Conservation (phyloP, 176 grass and related monocot genomes). For the Oryza longistaminata region DNA sequence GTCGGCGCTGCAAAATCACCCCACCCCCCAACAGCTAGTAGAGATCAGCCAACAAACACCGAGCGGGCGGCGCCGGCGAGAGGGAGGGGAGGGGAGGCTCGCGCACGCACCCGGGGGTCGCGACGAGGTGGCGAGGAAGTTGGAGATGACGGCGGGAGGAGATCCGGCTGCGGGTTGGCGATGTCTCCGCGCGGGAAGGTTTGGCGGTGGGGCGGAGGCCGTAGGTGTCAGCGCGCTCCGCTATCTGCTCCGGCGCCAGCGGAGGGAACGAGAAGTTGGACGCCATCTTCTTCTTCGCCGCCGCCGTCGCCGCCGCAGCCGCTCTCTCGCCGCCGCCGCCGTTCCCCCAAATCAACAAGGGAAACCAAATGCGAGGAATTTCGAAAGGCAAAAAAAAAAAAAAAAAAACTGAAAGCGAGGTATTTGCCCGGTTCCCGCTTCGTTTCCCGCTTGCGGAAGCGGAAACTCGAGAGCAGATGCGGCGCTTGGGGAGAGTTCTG, state of each 20-base stretch:
- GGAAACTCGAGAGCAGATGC: too few species aligned
- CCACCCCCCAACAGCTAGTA: too few species aligned
- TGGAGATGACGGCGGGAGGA: conserved; percentile 43
- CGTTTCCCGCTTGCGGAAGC: too few species aligned
- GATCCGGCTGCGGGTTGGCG: conserved; percentile 37
- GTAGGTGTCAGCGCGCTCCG: conserved; percentile 16
- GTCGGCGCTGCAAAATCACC: conserved; percentile 40
- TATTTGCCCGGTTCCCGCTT: not conserved
- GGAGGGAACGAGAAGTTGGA: conserved; percentile 53
- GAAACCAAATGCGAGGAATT: not conserved
- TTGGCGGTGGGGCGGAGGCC: conserved; percentile 37
- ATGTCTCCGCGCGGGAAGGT: conserved; percentile 47
- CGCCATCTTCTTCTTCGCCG: conserved; percentile 12
- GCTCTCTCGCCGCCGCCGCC: too few species aligned
- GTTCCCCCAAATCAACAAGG: not conserved
- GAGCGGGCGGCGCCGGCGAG: not conserved
- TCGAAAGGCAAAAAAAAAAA: too few species aligned
- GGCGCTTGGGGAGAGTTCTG: too few species aligned
- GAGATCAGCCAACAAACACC: too few species aligned
- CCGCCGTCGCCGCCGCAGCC: not conserved
- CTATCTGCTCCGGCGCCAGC: conserved; percentile 42
- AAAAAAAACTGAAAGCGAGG: not conserved
- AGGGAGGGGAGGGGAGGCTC: too few species aligned
- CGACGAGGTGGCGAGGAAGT: conserved; percentile 38
- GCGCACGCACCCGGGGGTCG: conserved; percentile 24